Evolutionary conservation across 495 filamentous ascomycete species (phyloP), one percentile per base, ranked within the genome.

Genomic region (Oidiodendron maius): DNA sequence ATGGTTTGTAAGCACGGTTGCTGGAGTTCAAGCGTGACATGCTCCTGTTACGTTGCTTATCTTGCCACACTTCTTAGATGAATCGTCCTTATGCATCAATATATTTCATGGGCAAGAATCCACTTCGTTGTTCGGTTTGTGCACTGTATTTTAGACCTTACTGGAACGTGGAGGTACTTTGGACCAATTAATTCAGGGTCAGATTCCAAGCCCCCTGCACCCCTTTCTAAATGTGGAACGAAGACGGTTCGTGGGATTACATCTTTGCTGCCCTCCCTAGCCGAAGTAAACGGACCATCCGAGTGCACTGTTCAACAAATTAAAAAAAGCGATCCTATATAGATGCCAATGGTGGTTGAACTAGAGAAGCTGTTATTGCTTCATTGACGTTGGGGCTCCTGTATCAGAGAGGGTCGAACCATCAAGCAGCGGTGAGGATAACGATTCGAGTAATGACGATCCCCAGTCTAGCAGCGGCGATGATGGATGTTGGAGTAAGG

Each of bases 281-380:
- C 36, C 34, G 46, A 34, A 47, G 44, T 47, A 21, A 47, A 47
- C 30, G 46, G 35, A 25, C 46, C n/a, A 21, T 74, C 40, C 40
- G 40, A 18, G 46, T 49, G 34, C 46, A 26, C 43, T 46, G 43
- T 46, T 46, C 43, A 26, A 46, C 43, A 46, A 46, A 34, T n/a
- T 46, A 32, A 8, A 24, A 25, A 41, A 43, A 40, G 35, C 34
- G 36, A 49, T 13, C 46, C 23, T 20, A 40, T 50, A 44, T 18
- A 43, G 39, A 26, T 22, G 48, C 24, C 41, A 34, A 22, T 45
- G 17, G 28, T 51, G 35, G 26, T 51, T 45, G 48, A 44, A 45
- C 30, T 39, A 21, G 48, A 51, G 40, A 32, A 51, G 47, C 4
- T 50, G 38, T 39, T 50, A 34, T 18, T 52, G 42, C 49, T 52